Base-by-base conservation (phyloP, 2,329 filamentous ascomycete genomes). In the Nigrospora sphaerica region DNA sequence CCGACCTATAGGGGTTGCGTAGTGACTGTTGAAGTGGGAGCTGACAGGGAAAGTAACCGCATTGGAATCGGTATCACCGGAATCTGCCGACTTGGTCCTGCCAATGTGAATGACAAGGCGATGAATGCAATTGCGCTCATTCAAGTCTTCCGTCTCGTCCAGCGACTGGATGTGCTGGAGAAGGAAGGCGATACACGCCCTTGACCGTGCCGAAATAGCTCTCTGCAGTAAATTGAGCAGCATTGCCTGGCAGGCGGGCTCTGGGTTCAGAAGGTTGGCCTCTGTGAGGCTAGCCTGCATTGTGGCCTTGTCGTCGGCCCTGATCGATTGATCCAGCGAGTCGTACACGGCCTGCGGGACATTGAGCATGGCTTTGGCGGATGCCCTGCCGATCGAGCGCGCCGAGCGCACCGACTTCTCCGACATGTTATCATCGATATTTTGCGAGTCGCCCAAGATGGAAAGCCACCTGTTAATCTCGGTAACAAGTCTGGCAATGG, bases 401-500 rank as follows among this genome's bases (percentile, higher is more conserved):
- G 74, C 75, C 4, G 83, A 86, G 52, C 77, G 81, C 1, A 82
- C 77, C 1, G 89, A 93, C 44, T 81, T 82, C 42, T 84, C 81
- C 1, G 88, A 92, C 56, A 73, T 82, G 41, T 80, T 74, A 62
- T 95, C 89, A 57, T 93, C 86, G 12, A 79, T 65, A n/a, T 77
- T 78, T 60, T 91, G 88, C 32, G 83, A 78, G 43, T 95, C 89
- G 14, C 83, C 85, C 16, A 97, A 72, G 2, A 83, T 78, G 0
- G 89, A 91, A 16, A 98, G 77, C 90, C 92, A 96, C 54, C 90
- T 86, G 66, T 97, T 97, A 62, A 97, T 88, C 56, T 80, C 74
- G 49, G 66, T 61, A 40, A 81, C 68, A 36, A 77, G 61, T 32
- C 74, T 66, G 2, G 66, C 64, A 18, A 73, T 71, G 43, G 70